Evolutionary conservation across 805 yeast species (phyloP), one percentile per base, ranked within the genome.

Genomic region (Schwanniomyces sp.): DNA sequence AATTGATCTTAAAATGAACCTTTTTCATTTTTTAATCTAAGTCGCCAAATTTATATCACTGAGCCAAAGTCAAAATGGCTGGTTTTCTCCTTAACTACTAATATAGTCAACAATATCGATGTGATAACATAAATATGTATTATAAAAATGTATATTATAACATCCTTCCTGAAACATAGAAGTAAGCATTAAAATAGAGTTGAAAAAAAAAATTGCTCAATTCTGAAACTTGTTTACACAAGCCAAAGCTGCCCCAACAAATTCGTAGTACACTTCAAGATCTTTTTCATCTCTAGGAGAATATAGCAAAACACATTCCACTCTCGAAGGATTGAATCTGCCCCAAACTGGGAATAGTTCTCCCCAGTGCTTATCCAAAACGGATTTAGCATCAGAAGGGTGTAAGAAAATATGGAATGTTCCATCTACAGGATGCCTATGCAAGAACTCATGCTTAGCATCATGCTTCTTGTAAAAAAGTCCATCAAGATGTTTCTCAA

Each of bases 351-450:
- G 47, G 39, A 21, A 27, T 3, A 45, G 39, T 17, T 45, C 47
- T 6, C 47, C 47, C 47, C 47, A 45, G 7, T 39, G 27, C 30
- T 39, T 45, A 14, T 40, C 40, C 7, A 45, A 16, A 12, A 45
- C 43, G 10, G 7, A 27, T 17, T 29, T 30, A 2, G 43, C 43
- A 45, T 45, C 47, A 6, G 16, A 5, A 2, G 27, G 12, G 30
- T 34, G 30, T 10, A 45, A 32, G 16, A 25, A 14, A 12, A 45
- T 26, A 18, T 45, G 47, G 18, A 45, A 45, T n/a, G 47, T 38
- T 7, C 47, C 47, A 30, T 45, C 47, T 29, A 38, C 39, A 4
- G 28, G 14, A 29, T 45, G 47, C 29, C 43, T 45, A 30, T 45
- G 47, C n/a, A 45, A 26, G 9, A 45, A 16, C 26, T 45, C 47